These are phyloP conservation scores for Clonostachys chloroleuca DNA, from an alignment of 2,329 filamentous ascomycete genomes.

Conservation along the genomic window DNA sequence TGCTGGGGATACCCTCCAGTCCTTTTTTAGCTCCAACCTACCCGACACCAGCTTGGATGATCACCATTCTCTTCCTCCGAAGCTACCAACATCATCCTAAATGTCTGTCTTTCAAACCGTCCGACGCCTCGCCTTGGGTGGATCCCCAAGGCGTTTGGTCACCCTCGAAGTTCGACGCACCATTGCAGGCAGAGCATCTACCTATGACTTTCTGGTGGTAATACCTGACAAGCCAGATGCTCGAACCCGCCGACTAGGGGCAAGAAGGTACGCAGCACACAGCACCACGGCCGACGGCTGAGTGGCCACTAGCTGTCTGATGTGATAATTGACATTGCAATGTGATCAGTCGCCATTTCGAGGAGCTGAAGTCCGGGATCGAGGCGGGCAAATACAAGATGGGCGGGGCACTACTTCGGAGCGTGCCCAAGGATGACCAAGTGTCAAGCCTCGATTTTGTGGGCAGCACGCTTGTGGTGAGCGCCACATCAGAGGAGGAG, in stretches of 20 bases:
- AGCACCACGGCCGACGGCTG: slow-evolving; percentile 4
- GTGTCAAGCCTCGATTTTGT: slow-evolving; percentile 61
- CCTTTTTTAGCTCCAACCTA: no score
- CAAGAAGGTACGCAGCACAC: slow-evolving; percentile 43
- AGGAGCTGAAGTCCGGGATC: slow-evolving; percentile 43
- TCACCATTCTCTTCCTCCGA: no score
- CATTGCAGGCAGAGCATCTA: no score
- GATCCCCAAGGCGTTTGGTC: no score
- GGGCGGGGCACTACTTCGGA: slow-evolving; percentile 65
- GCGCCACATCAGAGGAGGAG: slow-evolving; percentile 66
- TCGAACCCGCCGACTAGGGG: slow-evolving; percentile 56
- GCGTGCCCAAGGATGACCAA: slow-evolving; percentile 58
- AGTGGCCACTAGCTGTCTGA: background rate
- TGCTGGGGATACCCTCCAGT: no score
- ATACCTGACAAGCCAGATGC: slow-evolving; percentile 61
- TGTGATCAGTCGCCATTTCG: slow-evolving; percentile 42
- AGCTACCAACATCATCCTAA: no score
- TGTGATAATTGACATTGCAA: background rate
- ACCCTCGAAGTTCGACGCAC: no score
- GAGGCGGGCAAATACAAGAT: slow-evolving; percentile 56
- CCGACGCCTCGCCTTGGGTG: no score
- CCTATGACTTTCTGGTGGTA: slow-evolving; percentile 63
- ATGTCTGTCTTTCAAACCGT: no score
- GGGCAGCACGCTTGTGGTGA: slow-evolving; percentile 66
- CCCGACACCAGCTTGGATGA: no score